Percentiles rank a stretch among this genome's conserved stretches.
Evolutionary conservation across 2,329 filamentous ascomycete species (phyloP).

Genomic region (Colletotrichum graminicola): DNA sequence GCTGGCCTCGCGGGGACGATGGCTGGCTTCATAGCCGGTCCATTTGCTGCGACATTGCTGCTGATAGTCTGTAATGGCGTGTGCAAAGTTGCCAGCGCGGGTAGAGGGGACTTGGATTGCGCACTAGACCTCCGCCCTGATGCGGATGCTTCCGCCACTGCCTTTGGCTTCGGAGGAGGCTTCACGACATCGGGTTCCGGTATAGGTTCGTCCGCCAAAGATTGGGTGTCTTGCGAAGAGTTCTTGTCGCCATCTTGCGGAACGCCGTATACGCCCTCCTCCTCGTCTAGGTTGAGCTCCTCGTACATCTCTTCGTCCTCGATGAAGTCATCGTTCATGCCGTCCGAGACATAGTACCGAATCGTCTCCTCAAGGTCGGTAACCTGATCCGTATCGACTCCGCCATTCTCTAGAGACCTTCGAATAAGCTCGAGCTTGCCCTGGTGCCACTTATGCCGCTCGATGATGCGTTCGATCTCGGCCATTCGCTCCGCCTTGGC

Average conservation of each 20-base stretch:
- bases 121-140: slow-evolving; percentile 81
- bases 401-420: slow-evolving; percentile 91
- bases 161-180: slow-evolving; percentile 51
- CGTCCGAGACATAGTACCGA: slow-evolving; percentile 93
- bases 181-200: slow-evolving; percentile 69
- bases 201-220: slow-evolving; percentile 82
- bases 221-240: slow-evolving; percentile 96
- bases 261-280: slow-evolving; percentile 90
- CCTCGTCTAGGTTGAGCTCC: slow-evolving; percentile 90
- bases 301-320: slow-evolving; percentile 97
- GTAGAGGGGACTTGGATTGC: slow-evolving; percentile 93
- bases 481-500: slow-evolving; percentile 89
- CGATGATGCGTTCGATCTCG: slow-evolving; percentile 85
- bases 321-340: slow-evolving; percentile 88
- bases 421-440: slow-evolving; percentile 91
- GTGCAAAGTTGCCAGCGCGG: slow-evolving; percentile 91
- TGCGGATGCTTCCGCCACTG: slow-evolving; percentile 63
- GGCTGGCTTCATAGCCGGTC: slow-evolving; percentile 89
- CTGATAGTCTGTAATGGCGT: slow-evolving; percentile 73
- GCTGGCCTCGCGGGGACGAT: slow-evolving; percentile 85
- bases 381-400: slow-evolving; percentile 88
- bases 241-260: slow-evolving; percentile 83
- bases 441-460: slow-evolving; percentile 97
- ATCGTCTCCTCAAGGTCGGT: slow-evolving; percentile 92
- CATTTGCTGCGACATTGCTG: slow-evolving; percentile 67